Conservation (phyloP, 345 rosid genomes). For the Rubroshorea leprosula region DNA sequence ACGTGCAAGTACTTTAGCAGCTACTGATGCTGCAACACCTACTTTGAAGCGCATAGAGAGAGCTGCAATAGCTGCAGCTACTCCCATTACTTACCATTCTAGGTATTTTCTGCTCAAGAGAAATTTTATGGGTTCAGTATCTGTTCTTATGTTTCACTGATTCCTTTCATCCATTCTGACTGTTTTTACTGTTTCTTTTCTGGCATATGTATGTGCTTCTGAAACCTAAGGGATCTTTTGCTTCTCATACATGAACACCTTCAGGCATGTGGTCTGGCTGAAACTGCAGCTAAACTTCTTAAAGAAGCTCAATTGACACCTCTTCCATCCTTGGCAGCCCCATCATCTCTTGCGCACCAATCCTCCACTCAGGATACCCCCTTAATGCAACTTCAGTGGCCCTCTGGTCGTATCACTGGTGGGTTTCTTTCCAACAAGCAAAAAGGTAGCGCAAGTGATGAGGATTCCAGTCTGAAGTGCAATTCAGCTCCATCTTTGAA, state of each 20-base stretch:
- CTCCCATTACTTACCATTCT: conserved; percentile 89
- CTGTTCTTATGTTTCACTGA: neutral
- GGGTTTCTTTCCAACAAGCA: conserved; percentile 61
- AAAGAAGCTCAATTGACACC: conserved; percentile 93
- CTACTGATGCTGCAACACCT: conserved; percentile 98
- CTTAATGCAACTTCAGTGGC: conserved; percentile 71
- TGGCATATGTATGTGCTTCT: conserved; percentile 8
- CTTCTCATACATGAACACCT: conserved; percentile 96
- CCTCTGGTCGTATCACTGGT: conserved; percentile 58
- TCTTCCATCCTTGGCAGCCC: conserved; percentile 58
- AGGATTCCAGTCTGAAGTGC: conserved; percentile 41
- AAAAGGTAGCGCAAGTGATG: conserved; percentile 34
- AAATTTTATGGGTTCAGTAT: conserved; percentile 1
- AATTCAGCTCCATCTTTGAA: conserved; percentile 47
- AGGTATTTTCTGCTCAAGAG: conserved; percentile 29
- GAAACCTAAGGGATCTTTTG: conserved; percentile 70
- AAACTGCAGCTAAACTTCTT: conserved; percentile 59
- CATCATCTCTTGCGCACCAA: conserved; percentile 59
- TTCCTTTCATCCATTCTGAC: neutral
- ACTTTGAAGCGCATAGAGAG: conserved; percentile 95
- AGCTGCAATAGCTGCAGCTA: conserved; percentile 98
- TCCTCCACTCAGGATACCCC: conserved; percentile 52
- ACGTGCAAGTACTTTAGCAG: conserved; percentile 84
- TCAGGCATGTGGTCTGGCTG: conserved; percentile 78
- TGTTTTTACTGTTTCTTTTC: neutral